Conservation (phyloP, 257 asterid species). For the Mentha longifolia region DNA sequence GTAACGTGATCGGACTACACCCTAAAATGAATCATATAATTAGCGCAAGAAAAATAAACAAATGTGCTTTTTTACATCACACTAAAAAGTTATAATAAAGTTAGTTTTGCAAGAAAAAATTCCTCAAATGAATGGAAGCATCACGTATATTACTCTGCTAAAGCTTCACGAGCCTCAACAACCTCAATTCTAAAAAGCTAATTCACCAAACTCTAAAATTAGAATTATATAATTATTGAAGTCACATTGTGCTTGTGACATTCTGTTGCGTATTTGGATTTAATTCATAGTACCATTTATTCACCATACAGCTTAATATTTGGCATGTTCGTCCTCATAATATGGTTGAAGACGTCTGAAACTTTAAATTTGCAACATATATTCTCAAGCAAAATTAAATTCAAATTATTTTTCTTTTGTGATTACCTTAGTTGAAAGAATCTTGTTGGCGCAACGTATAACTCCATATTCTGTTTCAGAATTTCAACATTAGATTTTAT, state of each 20-base stretch:
- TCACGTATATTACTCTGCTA: neutral
- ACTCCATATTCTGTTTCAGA: no score
- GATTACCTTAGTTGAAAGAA: no score
- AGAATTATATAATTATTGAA: neutral
- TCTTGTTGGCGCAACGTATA: no score
- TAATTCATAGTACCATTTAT: conserved; percentile 3
- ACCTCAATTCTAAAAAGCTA: neutral
- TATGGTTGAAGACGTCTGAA: neutral
- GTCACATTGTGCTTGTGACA: conserved; percentile 7
- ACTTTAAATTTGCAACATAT: neutral
- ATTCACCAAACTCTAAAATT: neutral
- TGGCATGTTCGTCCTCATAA: neutral
- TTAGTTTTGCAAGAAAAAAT: no score
- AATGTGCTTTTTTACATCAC: no score
- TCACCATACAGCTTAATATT: neutral
- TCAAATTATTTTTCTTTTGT: no score
- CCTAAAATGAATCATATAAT: no score
- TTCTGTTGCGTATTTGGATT: conserved; percentile 4
- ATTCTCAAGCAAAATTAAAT: neutral
- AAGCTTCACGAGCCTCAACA: conserved; percentile 2
- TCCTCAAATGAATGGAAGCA: no score
- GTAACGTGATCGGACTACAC: no score
- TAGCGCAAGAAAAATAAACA: no score
- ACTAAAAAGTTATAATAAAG: no score
- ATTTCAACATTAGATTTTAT: no score